Conservation (phyloP, 768 basidiomycete genomes). For the Lactarius trivialis region DNA sequence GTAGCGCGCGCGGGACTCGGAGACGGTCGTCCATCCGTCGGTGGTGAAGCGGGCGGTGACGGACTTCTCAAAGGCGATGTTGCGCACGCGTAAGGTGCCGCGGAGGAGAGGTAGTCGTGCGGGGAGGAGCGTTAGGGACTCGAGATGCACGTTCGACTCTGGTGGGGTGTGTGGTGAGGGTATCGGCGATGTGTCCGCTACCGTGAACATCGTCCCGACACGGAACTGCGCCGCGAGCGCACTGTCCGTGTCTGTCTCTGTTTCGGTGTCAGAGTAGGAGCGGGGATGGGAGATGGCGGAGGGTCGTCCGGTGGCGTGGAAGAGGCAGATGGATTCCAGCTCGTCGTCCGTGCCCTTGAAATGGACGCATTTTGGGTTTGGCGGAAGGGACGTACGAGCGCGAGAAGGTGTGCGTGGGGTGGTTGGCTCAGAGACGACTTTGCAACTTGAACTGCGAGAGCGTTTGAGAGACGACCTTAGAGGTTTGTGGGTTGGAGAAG, state of each 20-base stretch:
- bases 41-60: constrained; percentile 44
- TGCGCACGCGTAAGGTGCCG: constrained; percentile 40
- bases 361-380: background rate
- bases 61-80: constrained; percentile 43
- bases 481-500: background rate
- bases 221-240: no score
- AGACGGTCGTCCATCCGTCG: constrained; percentile 47
- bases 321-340: constrained; percentile 3
- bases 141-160: background rate
- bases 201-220: no score
- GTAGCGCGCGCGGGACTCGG: constrained; percentile 31
- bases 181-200: background rate
- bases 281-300: background rate
- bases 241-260: background rate
- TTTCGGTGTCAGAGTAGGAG: constrained; percentile 5
- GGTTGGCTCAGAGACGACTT: background rate
- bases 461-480: constrained; percentile 4
- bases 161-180: constrained; percentile 1
- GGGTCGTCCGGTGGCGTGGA: constrained; percentile 4
- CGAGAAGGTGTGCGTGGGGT: background rate
- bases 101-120: constrained; percentile 25
- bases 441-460: background rate
- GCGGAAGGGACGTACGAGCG: background rate
- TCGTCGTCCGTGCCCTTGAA: constrained; percentile 2
- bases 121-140: background rate